Percentiles rank a stretch among this genome's conserved stretches.
Evolutionary conservation across 805 yeast species (phyloP).

Genomic region (Candida xyloterini): DNA sequence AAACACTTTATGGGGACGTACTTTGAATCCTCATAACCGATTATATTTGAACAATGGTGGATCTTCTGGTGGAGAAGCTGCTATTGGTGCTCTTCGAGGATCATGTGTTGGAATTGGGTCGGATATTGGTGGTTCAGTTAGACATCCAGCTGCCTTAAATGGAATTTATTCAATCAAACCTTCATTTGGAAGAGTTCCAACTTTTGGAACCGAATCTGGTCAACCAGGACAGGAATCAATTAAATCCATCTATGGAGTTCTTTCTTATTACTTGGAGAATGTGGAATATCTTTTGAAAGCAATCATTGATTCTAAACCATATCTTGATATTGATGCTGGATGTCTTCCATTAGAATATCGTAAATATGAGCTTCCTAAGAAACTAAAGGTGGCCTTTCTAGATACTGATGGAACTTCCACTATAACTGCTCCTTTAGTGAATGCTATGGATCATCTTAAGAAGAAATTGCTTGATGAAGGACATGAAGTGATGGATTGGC

Average conservation of each 20-base stretch:
- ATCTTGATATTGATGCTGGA: slow-evolving; percentile 33
- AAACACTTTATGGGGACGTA: slow-evolving; percentile 49
- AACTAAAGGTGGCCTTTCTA: slow-evolving; percentile 41
- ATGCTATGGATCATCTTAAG: slow-evolving; percentile 40
- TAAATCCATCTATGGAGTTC: slow-evolving; percentile 56
- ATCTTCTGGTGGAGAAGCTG: slow-evolving; percentile 65
- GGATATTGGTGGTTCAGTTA: slow-evolving; percentile 39
- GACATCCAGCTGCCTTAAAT: slow-evolving; percentile 59
- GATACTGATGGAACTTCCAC: slow-evolving; percentile 42
- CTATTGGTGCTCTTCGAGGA: slow-evolving; percentile 53
- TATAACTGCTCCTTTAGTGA: slow-evolving; percentile 48
- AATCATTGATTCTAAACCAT: slow-evolving; percentile 37
- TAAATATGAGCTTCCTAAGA: slow-evolving; percentile 14
- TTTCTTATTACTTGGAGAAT: slow-evolving; percentile 49
- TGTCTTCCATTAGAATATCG: slow-evolving; percentile 11
- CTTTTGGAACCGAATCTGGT: slow-evolving; percentile 37
- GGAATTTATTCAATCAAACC: slow-evolving; percentile 58
- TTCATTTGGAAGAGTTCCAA: slow-evolving; percentile 35
- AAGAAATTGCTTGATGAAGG: slow-evolving; percentile 40
- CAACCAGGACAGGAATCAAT: slow-evolving; percentile 52
- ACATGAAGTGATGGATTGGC: slow-evolving; percentile 51
- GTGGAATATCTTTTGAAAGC: slow-evolving; percentile 46
- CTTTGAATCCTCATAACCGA: slow-evolving; percentile 50
- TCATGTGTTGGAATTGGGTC: slow-evolving; percentile 58
- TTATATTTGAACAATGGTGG: slow-evolving; percentile 54